Evolutionary conservation across 2,329 filamentous ascomycete genomes (phyloP), one percentile per base, ranked within the genome.

Genomic region (Penicillium sp.): DNA sequence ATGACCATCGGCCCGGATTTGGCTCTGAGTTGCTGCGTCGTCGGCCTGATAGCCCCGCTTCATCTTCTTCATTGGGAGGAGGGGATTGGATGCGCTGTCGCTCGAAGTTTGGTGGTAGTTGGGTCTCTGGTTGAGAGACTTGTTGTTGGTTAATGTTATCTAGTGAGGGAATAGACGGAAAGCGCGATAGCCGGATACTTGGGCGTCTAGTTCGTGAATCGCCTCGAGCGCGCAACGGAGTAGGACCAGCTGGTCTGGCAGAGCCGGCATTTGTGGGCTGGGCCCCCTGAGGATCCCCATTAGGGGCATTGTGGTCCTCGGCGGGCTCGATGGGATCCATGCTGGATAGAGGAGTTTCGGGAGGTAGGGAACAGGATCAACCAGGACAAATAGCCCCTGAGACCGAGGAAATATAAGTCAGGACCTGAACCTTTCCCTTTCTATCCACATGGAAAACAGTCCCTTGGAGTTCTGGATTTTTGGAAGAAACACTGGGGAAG

Each of bases 11-110:
- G 19, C 64, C 63, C 11, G 60, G 66, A 36, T 66, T 68, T 16
- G 71, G 71, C 41, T 73, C 71, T 14, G 71, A 73, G 47, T 54
- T 72, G 53, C 71, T 73, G 54, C 71, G 70, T 34, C 71, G 68
- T 33, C 71, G 66, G 16, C 58, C 62, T 9, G 52, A 55, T 41
- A 63, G 55, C 52, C 56, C 58, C 25, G 57, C 53, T 47, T 68
- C 63, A 41, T 65, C 62, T 34, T 61, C 64, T 39, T 63, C 59
- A 11, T 51, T 38, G 10, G 50, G 42, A 6, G 57, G 52, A 18
- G 53, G 52, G 12, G 53, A 57, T n/a, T 34, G 45, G 27, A 55
- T 36, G n/a, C 49, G 33, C 41, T 46, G 36, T 46, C 57, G 53
- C 47, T 50, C 14, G 38, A 65, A 16, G 41, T 54, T 28, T 44